Conservation (phyloP, 2,329 filamentous ascomycete species). For the Exophiala lecanii-corni region DNA sequence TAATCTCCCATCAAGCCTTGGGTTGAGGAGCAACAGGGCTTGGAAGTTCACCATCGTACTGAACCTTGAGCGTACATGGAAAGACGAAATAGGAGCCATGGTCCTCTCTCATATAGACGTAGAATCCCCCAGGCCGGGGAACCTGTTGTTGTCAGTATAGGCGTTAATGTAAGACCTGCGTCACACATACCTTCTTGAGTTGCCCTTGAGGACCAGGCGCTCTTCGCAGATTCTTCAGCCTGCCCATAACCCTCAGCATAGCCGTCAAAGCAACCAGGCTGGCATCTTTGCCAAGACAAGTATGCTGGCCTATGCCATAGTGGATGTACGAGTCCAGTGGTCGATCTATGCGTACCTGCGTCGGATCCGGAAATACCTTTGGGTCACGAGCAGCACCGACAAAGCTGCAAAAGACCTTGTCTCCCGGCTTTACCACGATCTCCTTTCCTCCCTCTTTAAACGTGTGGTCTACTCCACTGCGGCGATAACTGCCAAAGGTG, state of each 20-base stretch:
- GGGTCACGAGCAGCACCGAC: conserved; percentile 55
- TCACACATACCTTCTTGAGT: conserved; percentile 53
- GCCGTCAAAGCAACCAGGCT: conserved; percentile 60
- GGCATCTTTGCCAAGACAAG: conserved; percentile 58
- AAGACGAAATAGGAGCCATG: conserved; percentile 55
- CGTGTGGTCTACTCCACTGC: conserved; percentile 45
- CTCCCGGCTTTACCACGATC: conserved; percentile 51
- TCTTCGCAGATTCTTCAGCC: conserved; percentile 56
- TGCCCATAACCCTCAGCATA: conserved; percentile 63
- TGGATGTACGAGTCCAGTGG: conserved; percentile 61
- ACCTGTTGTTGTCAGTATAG: conserved; percentile 33
- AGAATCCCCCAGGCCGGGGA: conserved; percentile 50
- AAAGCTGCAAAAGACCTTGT: conserved; percentile 62
- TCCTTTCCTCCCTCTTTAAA: conserved; percentile 46
- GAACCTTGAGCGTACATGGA: conserved; percentile 44
- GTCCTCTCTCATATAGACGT: conserved; percentile 62
- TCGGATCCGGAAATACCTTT: conserved; percentile 56
- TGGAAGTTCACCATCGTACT: conserved; percentile 40
- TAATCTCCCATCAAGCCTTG: too few species aligned
- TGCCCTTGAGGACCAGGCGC: conserved; percentile 61
- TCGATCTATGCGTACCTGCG: conserved; percentile 58
- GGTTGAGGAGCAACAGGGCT: too few species aligned
- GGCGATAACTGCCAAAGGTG: conserved; percentile 57
- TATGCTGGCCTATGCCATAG: conserved; percentile 59
- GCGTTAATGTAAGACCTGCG: neutral